Percentiles rank a stretch among this genome's conserved stretches.
Evolutionary conservation across 1,284 basidiomycete genomes (phyloP).

Genomic region (Boletus sp.): DNA sequence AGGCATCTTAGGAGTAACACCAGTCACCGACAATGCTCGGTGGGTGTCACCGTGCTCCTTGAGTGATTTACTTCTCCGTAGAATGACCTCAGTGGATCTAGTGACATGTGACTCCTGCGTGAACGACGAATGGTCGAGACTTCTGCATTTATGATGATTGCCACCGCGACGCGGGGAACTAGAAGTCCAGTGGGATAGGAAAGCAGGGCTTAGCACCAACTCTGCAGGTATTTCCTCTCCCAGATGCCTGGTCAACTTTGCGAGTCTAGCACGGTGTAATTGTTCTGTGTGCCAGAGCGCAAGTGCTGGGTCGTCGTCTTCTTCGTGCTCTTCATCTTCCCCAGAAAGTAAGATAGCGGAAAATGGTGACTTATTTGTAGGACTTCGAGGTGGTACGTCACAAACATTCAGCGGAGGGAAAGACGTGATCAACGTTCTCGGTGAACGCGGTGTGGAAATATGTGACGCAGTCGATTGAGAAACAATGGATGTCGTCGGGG

Average conservation of each 20-base stretch:
- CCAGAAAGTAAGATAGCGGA: conserved; percentile 12
- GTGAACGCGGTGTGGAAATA: conserved; percentile 1
- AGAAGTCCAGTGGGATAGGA: not conserved
- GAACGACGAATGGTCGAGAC: conserved; percentile 13
- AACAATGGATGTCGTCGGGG: not conserved
- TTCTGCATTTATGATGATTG: conserved; percentile 14
- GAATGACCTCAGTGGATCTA: not conserved
- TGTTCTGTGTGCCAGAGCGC: conserved; percentile 21
- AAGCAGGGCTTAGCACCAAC: conserved; percentile 25
- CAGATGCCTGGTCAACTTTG: conserved; percentile 40
- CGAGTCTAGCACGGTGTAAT: conserved; percentile 34
- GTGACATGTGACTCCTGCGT: not conserved
- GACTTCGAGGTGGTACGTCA: conserved; percentile 14
- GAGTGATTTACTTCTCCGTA: conserved; percentile 15
- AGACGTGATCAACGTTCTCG: conserved; percentile 6
- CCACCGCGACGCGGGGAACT: not conserved
- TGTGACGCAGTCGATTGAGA: conserved; percentile 6
- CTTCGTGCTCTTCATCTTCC: conserved; percentile 7
- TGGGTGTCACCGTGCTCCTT: not conserved
- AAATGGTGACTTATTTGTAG: conserved; percentile 13
- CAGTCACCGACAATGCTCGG: not conserved
- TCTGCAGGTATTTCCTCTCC: conserved; percentile 40
- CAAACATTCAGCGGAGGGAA: conserved; percentile 10
- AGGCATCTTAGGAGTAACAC: not conserved
- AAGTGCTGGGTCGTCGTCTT: conserved; percentile 10